phyloP scores from a whole-genome alignment of 2,329 filamentous ascomycete genomes.

The Trichoderma gracile region DNA sequence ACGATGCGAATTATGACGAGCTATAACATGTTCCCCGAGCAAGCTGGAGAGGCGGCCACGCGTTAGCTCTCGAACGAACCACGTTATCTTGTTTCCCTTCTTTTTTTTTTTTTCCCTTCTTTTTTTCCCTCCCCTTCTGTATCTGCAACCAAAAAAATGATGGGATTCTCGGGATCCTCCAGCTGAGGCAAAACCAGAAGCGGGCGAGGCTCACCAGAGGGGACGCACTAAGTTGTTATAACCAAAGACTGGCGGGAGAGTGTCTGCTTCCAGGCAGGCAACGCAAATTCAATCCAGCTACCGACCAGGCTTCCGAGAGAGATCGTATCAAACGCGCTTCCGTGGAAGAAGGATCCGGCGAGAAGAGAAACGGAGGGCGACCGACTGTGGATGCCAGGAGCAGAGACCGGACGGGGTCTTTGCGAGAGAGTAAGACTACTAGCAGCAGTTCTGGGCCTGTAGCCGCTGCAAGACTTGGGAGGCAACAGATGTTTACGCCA shows the following conservation, averaged over 20 bases:
- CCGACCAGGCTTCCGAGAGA: not conserved
- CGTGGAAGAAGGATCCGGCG: constrained; percentile 2
- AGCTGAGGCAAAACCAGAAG: not conserved
- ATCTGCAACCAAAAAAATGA: too few species aligned
- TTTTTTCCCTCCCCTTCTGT: too few species aligned
- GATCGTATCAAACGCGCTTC: constrained; percentile 11
- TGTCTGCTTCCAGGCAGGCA: constrained; percentile 46
- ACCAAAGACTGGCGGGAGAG: constrained; percentile 35
- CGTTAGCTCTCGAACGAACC: constrained; percentile 29
- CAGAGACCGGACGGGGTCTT: constrained; percentile 1
- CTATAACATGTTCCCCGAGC: constrained; percentile 39
- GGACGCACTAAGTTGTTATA: constrained; percentile 33
- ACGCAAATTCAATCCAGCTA: constrained; percentile 26
- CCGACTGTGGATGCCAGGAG: constrained; percentile 8
- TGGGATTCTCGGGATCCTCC: not conserved
- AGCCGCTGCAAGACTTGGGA: not conserved
- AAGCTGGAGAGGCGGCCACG: constrained; percentile 25
- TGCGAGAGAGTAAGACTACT: not conserved
- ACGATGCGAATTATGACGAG: constrained; percentile 30
- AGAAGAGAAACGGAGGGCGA: constrained; percentile 11
- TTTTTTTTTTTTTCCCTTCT: not conserved
- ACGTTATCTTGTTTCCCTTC: not conserved
- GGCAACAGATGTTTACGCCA: not conserved
- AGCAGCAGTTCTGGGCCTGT: too few species aligned
- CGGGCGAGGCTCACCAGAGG: constrained; percentile 33